These are phyloP conservation scores for Eurotiales sp. DNA, from an alignment of 2,329 filamentous ascomycete genomes.

Conservation along the genomic window DNA sequence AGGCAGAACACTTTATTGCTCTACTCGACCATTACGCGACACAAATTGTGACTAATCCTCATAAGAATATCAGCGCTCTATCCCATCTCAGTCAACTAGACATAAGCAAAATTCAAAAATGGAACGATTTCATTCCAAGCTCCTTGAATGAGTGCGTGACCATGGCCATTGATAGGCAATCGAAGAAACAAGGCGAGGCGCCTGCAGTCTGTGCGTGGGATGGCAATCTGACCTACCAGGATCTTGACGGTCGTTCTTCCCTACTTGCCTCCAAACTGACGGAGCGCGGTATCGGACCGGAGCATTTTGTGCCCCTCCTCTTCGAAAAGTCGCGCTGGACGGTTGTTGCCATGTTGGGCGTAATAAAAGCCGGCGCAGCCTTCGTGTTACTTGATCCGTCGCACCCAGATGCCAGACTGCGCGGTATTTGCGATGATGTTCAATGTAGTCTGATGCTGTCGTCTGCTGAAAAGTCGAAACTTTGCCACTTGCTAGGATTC, in stretches of 20 bases:
- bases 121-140: background rate
- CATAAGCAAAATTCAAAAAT: background rate
- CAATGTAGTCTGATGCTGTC: background rate
- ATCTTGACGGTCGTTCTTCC: slow-evolving; percentile 30
- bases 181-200: slow-evolving; percentile 18
- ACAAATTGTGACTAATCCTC: background rate
- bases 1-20: background rate
- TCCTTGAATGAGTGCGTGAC: background rate
- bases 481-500: background rate
- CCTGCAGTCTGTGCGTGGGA: slow-evolving; percentile 30
- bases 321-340: slow-evolving; percentile 18
- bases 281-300: slow-evolving; percentile 26
- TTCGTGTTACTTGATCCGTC: slow-evolving; percentile 17
- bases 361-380: slow-evolving; percentile 18
- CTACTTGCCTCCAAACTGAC: slow-evolving; percentile 27
- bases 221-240: slow-evolving; percentile 28
- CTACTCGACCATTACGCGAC: background rate
- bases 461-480: background rate
- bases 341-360: slow-evolving; percentile 14
- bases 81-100: background rate
- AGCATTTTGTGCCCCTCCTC: slow-evolving; percentile 23
- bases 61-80: background rate
- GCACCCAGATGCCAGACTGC: slow-evolving; percentile 12
- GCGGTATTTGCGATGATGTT: background rate
- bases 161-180: background rate